Evolutionary conservation across 2,329 filamentous ascomycete genomes (phyloP).

Genomic region (Clarireedia hainanense): DNA sequence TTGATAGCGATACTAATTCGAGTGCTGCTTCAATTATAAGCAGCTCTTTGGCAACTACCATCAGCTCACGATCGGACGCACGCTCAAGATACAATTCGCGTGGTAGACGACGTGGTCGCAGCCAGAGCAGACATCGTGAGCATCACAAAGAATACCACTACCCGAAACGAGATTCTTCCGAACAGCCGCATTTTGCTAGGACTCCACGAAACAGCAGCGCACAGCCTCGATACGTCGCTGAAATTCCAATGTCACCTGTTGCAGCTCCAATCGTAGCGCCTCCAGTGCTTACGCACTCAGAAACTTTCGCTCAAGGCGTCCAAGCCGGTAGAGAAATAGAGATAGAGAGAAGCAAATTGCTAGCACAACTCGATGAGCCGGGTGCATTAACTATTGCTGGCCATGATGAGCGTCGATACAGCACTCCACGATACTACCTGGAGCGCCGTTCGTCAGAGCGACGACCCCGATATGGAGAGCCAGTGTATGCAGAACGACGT

Average conservation of each 20-base stretch:
- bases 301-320: slow-evolving; percentile 16
- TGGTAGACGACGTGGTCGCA: slow-evolving; percentile 11
- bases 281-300: slow-evolving; percentile 16
- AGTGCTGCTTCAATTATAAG: slow-evolving; percentile 6
- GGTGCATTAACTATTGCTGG: slow-evolving; percentile 3
- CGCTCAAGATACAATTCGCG: slow-evolving; percentile 3
- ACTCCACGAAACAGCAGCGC: neutral
- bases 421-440: neutral
- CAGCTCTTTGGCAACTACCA: slow-evolving; percentile 12
- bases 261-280: slow-evolving; percentile 10
- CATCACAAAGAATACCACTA: slow-evolving; percentile 15
- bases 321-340: slow-evolving; percentile 22
- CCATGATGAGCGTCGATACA: slow-evolving; percentile 2
- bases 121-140: slow-evolving; percentile 17
- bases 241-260: slow-evolving; percentile 12
- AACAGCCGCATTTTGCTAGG: slow-evolving; percentile 8
- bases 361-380: slow-evolving; percentile 8
- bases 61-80: slow-evolving; percentile 12
- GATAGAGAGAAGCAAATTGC: slow-evolving; percentile 11
- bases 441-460: neutral
- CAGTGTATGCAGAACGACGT: neutral
- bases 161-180: slow-evolving; percentile 15
- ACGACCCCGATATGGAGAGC: slow-evolving; percentile 7
- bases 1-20: slow-evolving; percentile 10
- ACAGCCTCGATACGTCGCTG: slow-evolving; percentile 10